A percentile compares a stretch with the other conserved stretches of the same genome.
Evolutionary conservation across 352 stramenopile genomes (phyloP).

Genomic region (Pythium coloratum): DNA sequence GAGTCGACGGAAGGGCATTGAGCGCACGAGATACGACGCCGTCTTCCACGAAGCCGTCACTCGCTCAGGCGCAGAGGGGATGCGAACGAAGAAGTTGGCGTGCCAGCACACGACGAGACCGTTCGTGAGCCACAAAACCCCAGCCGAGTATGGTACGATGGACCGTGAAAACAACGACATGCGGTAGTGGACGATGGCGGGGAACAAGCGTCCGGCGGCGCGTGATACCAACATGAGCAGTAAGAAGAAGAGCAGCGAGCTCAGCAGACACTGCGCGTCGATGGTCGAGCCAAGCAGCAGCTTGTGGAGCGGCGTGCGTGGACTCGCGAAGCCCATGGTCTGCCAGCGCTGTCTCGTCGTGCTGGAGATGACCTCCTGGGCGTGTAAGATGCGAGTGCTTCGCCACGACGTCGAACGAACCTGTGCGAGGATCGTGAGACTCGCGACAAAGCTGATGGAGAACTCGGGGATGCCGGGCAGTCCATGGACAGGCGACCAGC

Average conservation of each 20-base stretch:
- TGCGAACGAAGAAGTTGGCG: neutral
- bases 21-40: neutral
- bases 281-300: slow-evolving; percentile 2
- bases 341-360: neutral
- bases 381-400: neutral
- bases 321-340: neutral
- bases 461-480: slow-evolving; percentile 18
- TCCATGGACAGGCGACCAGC: slow-evolving; percentile 4
- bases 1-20: neutral
- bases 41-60: neutral
- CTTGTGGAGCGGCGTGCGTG: neutral
- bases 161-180: slow-evolving; percentile 3
- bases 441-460: slow-evolving; percentile 31
- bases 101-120: slow-evolving; percentile 9
- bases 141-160: slow-evolving; percentile 13
- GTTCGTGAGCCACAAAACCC: slow-evolving; percentile 12
- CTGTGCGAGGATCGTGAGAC: slow-evolving; percentile 30
- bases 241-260: neutral
- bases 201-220: slow-evolving; percentile 5
- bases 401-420: neutral
- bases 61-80: neutral
- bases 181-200: neutral
- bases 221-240: neutral
- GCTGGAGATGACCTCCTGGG: neutral
- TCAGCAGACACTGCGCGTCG: slow-evolving; percentile 2